A percentile compares a stretch with the other conserved stretches of the same genome.
These are phyloP conservation scores for Thielaviopsis populi DNA, from an alignment of 2,329 filamentous ascomycete species.

Conservation along the genomic window DNA sequence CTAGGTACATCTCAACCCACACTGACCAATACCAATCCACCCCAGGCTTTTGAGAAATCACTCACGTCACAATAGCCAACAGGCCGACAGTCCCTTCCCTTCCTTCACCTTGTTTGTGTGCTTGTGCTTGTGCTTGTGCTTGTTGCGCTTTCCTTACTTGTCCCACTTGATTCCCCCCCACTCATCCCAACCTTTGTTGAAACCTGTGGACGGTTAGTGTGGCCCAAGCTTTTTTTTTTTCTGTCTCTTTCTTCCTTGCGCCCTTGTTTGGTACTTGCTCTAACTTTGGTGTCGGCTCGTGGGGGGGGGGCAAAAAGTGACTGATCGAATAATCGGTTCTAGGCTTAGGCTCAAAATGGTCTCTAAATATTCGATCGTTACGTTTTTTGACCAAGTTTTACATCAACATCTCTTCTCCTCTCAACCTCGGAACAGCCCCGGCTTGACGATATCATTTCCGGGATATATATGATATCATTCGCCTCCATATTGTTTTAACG, in stretches of 20 bases:
- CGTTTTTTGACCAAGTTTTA: background rate
- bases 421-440: background rate
- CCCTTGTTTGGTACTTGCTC: background rate
- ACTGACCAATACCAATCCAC: background rate
- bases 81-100: background rate
- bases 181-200: background rate
- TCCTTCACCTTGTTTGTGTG: background rate
- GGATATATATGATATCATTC: background rate
- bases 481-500: background rate
- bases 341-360: background rate
- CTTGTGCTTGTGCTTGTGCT: background rate
- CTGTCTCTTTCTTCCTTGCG: background rate
- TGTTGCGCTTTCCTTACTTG: background rate
- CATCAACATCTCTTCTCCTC: background rate
- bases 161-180: background rate
- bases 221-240: background rate
- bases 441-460: background rate
- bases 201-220: background rate
- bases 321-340: background rate
- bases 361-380: background rate
- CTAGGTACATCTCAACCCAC: too few species aligned
- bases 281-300: background rate
- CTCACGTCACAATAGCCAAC: background rate
- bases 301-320: background rate
- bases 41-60: background rate